Conservation (phyloP, 2,329 filamentous ascomycete genomes). For the Monilinia vaccinii-corymbosi region DNA sequence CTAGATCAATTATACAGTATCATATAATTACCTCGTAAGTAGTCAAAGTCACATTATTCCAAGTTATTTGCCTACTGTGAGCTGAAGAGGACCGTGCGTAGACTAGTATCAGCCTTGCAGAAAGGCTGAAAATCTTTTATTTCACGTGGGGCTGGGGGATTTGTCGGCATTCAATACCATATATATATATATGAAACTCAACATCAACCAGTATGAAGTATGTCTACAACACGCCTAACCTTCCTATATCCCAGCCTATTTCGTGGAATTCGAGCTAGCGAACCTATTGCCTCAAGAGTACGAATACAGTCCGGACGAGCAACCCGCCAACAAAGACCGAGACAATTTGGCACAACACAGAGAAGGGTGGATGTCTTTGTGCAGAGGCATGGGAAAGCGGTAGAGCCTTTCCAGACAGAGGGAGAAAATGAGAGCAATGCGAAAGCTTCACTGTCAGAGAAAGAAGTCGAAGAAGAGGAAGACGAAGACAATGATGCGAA, state of each 20-base stretch:
- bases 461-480: constrained; percentile 10
- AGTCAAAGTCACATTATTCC: neutral
- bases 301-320: constrained; percentile 23
- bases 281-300: constrained; percentile 35
- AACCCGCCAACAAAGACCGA: constrained; percentile 20
- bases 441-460: constrained; percentile 14
- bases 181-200: neutral
- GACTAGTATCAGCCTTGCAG: neutral
- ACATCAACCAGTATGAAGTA: constrained; percentile 27
- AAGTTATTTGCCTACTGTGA: neutral
- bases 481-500: constrained; percentile 2
- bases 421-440: constrained; percentile 24
- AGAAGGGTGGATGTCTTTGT: constrained; percentile 38
- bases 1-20: neutral
- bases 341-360: constrained; percentile 33
- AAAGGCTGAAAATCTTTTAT: neutral
- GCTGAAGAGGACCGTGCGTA: too few species aligned
- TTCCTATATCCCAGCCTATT: constrained; percentile 63
- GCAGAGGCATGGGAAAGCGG: constrained; percentile 50
- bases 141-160: neutral
- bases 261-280: constrained; percentile 40
- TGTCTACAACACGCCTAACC: constrained; percentile 54
- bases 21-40: neutral
- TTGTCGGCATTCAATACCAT: neutral
- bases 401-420: constrained; percentile 40